These are phyloP conservation scores for Globisporangium solare DNA, from an alignment of 352 stramenopile genomes.

Conservation along the genomic window DNA sequence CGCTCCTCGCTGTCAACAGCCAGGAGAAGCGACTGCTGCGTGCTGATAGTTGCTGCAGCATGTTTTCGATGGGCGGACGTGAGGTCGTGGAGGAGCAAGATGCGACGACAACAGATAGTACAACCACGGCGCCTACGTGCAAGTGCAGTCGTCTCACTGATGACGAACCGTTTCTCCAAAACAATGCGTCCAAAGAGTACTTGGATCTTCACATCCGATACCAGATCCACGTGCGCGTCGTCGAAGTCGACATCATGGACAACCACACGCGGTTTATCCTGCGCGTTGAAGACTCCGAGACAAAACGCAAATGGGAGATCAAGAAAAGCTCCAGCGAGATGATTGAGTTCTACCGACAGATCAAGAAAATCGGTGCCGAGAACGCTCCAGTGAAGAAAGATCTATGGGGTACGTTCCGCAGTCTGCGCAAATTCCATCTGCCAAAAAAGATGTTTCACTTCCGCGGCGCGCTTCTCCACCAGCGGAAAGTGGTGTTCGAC, in stretches of 20 bases:
- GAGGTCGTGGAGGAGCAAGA: background rate
- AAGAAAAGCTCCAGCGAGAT: slow-evolving; percentile 60
- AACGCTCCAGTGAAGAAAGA: slow-evolving; percentile 50
- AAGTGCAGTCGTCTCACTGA: background rate
- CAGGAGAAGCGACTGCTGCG: slow-evolving; percentile 22
- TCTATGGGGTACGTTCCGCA: slow-evolving; percentile 51
- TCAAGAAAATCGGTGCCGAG: slow-evolving; percentile 43
- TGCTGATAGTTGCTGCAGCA: slow-evolving; percentile 18
- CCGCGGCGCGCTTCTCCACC: slow-evolving; percentile 40
- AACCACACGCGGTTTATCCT: slow-evolving; percentile 33
- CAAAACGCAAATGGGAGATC: slow-evolving; percentile 49
- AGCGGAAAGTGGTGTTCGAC: slow-evolving; percentile 62
- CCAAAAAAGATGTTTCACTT: slow-evolving; percentile 55
- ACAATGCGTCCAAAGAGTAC: slow-evolving; percentile 34
- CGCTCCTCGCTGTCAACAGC: slow-evolving; percentile 12
- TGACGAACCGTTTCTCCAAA: slow-evolving; percentile 20
- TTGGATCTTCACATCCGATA: slow-evolving; percentile 43
- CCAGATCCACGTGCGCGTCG: slow-evolving; percentile 37
- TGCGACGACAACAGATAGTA: background rate
- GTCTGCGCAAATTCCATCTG: slow-evolving; percentile 40
- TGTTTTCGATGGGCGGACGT: slow-evolving; percentile 7
- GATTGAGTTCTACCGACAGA: slow-evolving; percentile 51
- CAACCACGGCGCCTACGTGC: background rate
- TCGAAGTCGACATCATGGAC: slow-evolving; percentile 32
- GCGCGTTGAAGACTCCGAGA: slow-evolving; percentile 50